A percentile compares a stretch with the other conserved stretches of the same genome.
Conservation (phyloP, 1,284 basidiomycete genomes). For the Rhizoctonia solani region DNA sequence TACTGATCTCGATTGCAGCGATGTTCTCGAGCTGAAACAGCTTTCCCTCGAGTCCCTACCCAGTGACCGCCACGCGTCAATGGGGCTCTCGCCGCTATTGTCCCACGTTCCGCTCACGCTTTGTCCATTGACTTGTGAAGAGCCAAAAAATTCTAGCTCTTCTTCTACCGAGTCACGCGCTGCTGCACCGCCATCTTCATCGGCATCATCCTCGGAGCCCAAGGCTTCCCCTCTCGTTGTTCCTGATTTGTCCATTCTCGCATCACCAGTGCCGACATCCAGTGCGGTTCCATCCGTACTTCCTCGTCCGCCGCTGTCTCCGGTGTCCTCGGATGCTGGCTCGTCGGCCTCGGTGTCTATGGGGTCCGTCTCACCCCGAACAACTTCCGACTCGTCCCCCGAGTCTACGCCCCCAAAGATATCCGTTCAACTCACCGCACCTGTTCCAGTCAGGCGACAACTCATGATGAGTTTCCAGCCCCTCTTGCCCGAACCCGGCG, state of each 20-base stretch:
- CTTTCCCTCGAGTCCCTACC: slow-evolving; percentile 26
- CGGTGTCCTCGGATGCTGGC: background rate
- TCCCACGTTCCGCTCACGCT: slow-evolving; percentile 21
- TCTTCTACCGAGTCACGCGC: too few species aligned
- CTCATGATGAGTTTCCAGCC: slow-evolving; percentile 24
- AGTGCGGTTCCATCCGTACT: background rate
- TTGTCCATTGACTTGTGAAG: slow-evolving; percentile 7
- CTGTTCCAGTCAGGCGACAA: slow-evolving; percentile 7
- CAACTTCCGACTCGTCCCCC: slow-evolving; percentile 12
- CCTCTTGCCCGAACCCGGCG: slow-evolving; percentile 21
- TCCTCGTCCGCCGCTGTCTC: background rate
- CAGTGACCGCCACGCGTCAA: slow-evolving; percentile 24
- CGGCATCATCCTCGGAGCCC: too few species aligned
- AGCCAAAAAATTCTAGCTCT: slow-evolving; percentile 13
- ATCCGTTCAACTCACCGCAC: background rate
- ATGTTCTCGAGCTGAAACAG: slow-evolving; percentile 31
- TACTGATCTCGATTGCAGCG: slow-evolving; percentile 10
- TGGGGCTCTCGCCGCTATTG: slow-evolving; percentile 18
- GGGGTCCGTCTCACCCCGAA: slow-evolving; percentile 3
- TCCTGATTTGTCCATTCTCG: slow-evolving; percentile 24
- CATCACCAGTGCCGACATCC: slow-evolving; percentile 3
- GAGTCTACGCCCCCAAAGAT: slow-evolving; percentile 10
- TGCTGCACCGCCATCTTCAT: too few species aligned
- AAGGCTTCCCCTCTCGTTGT: slow-evolving; percentile 9
- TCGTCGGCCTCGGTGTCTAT: slow-evolving; percentile 6